Evolutionary conservation across 2,329 filamentous ascomycete species (phyloP).

Genomic region (Colletotrichum spaethianum): DNA sequence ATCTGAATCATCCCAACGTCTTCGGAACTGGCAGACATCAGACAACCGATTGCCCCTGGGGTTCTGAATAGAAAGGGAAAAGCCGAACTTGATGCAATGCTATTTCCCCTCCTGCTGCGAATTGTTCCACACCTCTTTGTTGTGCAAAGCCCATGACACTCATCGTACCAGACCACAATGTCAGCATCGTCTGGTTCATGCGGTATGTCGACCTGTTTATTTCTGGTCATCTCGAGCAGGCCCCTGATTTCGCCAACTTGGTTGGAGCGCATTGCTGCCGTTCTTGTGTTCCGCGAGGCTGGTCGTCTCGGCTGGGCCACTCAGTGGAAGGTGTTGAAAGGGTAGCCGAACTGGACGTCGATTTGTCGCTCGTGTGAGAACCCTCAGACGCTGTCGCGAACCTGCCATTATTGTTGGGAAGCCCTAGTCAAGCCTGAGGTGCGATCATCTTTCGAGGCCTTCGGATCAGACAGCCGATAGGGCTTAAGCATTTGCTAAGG

Average conservation of each 20-base stretch:
- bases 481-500: background rate
- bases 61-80: background rate
- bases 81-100: conserved; percentile 16
- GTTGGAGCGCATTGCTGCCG: background rate
- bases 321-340: background rate
- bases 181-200: background rate
- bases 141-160: background rate
- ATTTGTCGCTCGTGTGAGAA: background rate
- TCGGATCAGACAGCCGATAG: conserved; percentile 4
- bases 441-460: background rate
- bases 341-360: background rate
- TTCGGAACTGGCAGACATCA: conserved; percentile 37
- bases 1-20: conserved; percentile 40
- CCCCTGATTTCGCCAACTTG: background rate
- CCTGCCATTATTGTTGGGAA: background rate
- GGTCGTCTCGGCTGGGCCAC: background rate
- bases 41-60: conserved; percentile 36
- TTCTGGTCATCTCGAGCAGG: background rate
- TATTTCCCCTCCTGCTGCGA: conserved; percentile 15
- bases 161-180: background rate
- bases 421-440: background rate
- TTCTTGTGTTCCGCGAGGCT: background rate
- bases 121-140: background rate
- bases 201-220: background rate
- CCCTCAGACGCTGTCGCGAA: background rate